These are phyloP conservation scores for Thelephora aurantiotincta DNA, from an alignment of 768 basidiomycete species.

Conservation along the genomic window DNA sequence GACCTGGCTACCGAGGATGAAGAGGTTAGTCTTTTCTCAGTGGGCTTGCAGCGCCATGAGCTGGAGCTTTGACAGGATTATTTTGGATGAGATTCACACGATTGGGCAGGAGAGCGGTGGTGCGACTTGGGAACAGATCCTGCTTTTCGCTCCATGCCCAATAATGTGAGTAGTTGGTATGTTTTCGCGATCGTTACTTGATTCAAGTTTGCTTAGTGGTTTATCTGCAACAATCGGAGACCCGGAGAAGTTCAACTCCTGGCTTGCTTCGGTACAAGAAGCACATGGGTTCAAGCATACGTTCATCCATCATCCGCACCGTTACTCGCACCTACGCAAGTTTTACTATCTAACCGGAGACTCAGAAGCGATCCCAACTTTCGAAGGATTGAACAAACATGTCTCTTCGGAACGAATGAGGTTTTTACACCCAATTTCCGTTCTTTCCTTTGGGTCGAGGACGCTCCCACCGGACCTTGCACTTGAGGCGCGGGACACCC, in stretches of 20 bases:
- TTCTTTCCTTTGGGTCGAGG: constrained; percentile 38
- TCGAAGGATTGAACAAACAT: constrained; percentile 24
- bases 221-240: constrained; percentile 60
- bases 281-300: constrained; percentile 44
- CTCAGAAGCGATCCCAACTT: constrained; percentile 11
- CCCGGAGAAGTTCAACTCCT: constrained; percentile 48
- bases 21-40: constrained; percentile 25
- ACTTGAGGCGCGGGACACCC: constrained; percentile 44
- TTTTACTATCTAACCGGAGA: constrained; percentile 34
- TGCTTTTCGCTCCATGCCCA: constrained; percentile 55
- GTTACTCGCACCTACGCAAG: constrained; percentile 65
- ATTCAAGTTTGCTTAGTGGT: constrained; percentile 25
- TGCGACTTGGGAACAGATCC: constrained; percentile 62
- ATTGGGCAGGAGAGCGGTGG: constrained; percentile 62
- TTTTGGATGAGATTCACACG: constrained; percentile 54
- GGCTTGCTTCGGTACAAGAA: constrained; percentile 48
- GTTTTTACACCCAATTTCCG: constrained; percentile 51
- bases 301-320: constrained; percentile 49
- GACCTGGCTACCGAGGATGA: constrained; percentile 48
- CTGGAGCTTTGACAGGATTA: constrained; percentile 28
- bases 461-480: constrained; percentile 47
- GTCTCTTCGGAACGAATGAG: constrained; percentile 25
- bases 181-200: background rate
- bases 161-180: constrained; percentile 37
- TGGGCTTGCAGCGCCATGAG: constrained; percentile 1